Conservation (phyloP, 2,329 filamentous ascomycete species). For the Xylariaceae sp. region DNA sequence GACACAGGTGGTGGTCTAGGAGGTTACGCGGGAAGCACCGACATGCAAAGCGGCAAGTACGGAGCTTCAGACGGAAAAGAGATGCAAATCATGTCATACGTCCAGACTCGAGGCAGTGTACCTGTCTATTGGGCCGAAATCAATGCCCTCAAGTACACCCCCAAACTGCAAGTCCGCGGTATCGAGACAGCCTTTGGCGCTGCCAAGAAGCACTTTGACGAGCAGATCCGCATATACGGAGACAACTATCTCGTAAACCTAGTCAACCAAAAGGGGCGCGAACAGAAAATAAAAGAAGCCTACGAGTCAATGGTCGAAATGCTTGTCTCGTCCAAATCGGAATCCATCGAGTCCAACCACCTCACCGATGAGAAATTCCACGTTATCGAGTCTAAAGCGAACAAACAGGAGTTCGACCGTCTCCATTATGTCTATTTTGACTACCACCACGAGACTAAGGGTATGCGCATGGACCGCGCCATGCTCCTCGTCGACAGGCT, state of each 20-base stretch:
- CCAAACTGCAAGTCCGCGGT: constrained; percentile 81
- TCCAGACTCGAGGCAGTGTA: constrained; percentile 94
- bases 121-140: constrained; percentile 96
- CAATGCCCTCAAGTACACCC: constrained; percentile 88
- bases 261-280: constrained; percentile 92
- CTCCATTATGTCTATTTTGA: constrained; percentile 98
- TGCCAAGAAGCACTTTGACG: constrained; percentile 81
- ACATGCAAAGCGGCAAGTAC: constrained; percentile 70
- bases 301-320: constrained; percentile 87
- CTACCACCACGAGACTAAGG: constrained; percentile 97
- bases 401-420: constrained; percentile 64
- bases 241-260: constrained; percentile 97
- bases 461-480: constrained; percentile 87
- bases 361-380: constrained; percentile 76
- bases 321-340: constrained; percentile 65
- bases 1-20: constrained; percentile 70
- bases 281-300: constrained; percentile 82
- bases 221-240: constrained; percentile 90
- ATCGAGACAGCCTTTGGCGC: constrained; percentile 76
- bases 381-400: constrained; percentile 62
- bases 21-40: constrained; percentile 73
- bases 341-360: constrained; percentile 61
- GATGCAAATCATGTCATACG: constrained; percentile 86
- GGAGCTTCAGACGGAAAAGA: constrained; percentile 61
- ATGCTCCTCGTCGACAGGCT: constrained; percentile 81